These are phyloP conservation scores for Talaromyces sp. DNA, from an alignment of 2,329 filamentous ascomycete species.

Conservation along the genomic window DNA sequence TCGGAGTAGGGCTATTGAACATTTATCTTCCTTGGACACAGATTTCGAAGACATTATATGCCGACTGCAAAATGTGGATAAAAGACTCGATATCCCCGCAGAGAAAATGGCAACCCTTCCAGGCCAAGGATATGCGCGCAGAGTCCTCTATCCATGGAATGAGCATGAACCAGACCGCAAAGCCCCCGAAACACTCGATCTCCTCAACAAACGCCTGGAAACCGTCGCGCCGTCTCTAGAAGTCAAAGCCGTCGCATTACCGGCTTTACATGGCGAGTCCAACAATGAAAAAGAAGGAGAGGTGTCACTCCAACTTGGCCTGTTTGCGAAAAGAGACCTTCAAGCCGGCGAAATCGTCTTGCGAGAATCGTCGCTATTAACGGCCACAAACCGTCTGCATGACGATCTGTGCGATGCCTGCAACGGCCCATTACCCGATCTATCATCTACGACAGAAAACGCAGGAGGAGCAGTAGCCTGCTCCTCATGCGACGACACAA, in stretches of 20 bases:
- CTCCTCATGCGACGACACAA: constrained; percentile 57
- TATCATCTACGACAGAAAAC: constrained; percentile 37
- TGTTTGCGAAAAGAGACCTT: constrained; percentile 85
- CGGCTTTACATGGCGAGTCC: constrained; percentile 57
- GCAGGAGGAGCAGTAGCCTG: constrained; percentile 44
- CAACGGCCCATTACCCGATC: constrained; percentile 66
- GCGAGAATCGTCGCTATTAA: constrained; percentile 79
- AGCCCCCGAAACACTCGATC: constrained; percentile 55
- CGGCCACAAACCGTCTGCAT: constrained; percentile 83
- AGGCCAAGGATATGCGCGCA: constrained; percentile 43
- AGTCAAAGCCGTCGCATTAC: constrained; percentile 72
- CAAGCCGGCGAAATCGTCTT: constrained; percentile 73
- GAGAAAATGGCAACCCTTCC: constrained; percentile 30
- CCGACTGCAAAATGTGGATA: constrained; percentile 2
- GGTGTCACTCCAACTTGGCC: constrained; percentile 70
- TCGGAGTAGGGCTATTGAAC: constrained; percentile 32
- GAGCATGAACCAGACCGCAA: constrained; percentile 59
- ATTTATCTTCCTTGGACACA: constrained; percentile 10
- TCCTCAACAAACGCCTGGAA: constrained; percentile 69
- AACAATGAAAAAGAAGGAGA: constrained; percentile 31
- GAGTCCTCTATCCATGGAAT: constrained; percentile 66
- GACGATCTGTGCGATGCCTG: constrained; percentile 89
- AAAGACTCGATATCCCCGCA: background rate
- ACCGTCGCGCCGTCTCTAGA: constrained; percentile 77
- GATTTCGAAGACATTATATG: constrained; percentile 15